Evolutionary conservation across 1,139 yeast genomes (phyloP).

Genomic region (Oligophagozyma castellii): DNA sequence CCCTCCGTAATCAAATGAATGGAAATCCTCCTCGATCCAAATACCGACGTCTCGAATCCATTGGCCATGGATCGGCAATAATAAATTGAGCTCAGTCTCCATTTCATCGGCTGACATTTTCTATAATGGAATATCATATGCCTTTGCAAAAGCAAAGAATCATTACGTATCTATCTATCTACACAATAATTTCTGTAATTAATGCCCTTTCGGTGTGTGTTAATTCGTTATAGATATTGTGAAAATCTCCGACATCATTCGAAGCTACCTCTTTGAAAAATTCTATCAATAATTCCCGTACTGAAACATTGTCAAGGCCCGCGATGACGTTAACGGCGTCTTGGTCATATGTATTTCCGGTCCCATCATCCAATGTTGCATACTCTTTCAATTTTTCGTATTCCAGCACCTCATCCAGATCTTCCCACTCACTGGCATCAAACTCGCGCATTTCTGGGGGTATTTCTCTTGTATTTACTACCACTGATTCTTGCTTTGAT

Average conservation of each 20-base stretch:
- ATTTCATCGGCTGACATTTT: too few species aligned
- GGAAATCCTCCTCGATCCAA: too few species aligned
- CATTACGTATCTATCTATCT: too few species aligned
- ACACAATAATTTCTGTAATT: constrained; percentile 34
- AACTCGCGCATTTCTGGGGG: constrained; percentile 17
- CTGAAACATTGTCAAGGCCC: constrained; percentile 11
- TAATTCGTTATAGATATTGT: constrained; percentile 37
- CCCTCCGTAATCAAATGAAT: too few species aligned
- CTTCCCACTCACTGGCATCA: constrained; percentile 53
- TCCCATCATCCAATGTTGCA: constrained; percentile 28
- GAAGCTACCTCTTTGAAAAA: constrained; percentile 56
- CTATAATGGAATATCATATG: too few species aligned
- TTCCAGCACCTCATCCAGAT: constrained; percentile 54
- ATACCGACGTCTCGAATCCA: too few species aligned
- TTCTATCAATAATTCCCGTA: constrained; percentile 34
- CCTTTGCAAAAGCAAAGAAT: too few species aligned
- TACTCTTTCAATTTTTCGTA: constrained; percentile 45
- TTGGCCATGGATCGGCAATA: too few species aligned
- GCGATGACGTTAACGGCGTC: constrained; percentile 25
- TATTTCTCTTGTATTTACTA: constrained; percentile 16
- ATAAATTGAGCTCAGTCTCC: too few species aligned
- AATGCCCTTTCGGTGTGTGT: constrained; percentile 44
- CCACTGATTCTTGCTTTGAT: constrained; percentile 27
- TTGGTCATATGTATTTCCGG: constrained; percentile 16
- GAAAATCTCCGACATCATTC: constrained; percentile 41